A percentile compares a stretch with the other conserved stretches of the same genome.
These are phyloP conservation scores for Ophiostoma sp. DNA, from an alignment of 2,329 filamentous ascomycete genomes.

Conservation along the genomic window DNA sequence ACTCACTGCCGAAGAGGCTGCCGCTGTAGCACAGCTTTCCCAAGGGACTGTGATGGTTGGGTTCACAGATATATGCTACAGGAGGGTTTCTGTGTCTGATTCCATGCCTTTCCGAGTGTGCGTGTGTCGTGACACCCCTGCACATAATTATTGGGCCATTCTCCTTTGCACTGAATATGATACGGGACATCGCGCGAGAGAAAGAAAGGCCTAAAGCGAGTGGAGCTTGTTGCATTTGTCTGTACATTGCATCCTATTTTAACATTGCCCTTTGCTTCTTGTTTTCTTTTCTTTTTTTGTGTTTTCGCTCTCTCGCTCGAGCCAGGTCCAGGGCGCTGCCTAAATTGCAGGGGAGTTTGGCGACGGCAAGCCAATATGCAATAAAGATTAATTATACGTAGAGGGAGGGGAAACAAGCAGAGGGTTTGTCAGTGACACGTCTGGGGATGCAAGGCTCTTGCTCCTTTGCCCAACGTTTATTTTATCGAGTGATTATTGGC, in stretches of 20 bases:
- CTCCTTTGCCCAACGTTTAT: not conserved
- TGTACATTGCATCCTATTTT: not conserved
- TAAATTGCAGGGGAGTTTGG: not conserved
- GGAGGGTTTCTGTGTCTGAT: not conserved
- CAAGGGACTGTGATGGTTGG: not conserved
- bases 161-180: not conserved
- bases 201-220: not conserved
- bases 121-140: not conserved
- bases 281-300: not conserved
- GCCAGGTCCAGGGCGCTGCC: not conserved
- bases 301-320: not conserved
- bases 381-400: not conserved
- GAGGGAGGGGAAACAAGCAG: not conserved
- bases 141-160: not conserved
- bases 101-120: not conserved
- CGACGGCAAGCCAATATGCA: not conserved
- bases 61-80: not conserved
- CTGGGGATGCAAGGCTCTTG: not conserved
- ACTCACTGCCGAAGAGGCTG: not conserved
- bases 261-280: not conserved
- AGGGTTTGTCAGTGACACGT: conserved; percentile 1
- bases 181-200: not conserved
- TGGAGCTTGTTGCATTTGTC: not conserved
- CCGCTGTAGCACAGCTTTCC: not conserved
- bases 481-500: not conserved